Base-by-base conservation (phyloP, 306 rosid genomes). In the Cicer arietinum region DNA sequence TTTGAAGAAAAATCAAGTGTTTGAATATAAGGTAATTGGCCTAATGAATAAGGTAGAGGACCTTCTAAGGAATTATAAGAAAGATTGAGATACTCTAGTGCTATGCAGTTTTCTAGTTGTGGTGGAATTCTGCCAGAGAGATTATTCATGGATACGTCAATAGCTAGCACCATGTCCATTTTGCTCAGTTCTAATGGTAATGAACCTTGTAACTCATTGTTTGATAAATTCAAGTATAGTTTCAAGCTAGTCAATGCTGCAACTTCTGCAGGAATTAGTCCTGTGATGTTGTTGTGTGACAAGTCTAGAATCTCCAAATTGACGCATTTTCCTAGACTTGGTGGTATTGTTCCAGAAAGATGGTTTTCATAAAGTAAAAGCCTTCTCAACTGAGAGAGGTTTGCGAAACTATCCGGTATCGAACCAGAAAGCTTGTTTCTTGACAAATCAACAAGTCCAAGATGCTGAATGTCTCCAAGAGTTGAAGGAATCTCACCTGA, bases 121-220 rank as follows among this genome's bases (percentile, higher is more conserved):
- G 97, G 85, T 1, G 97, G 95, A 65, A 94, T 84, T 43, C 80
- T 75, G n/a, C 90, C 87, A 1, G 90, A 85, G 81, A 94, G 85
- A 68, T 91, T 87, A 80, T 94, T 94, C 57, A 81, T 74, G 17
- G 99, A 94, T 42, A 94, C 72, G 57, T 94, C 99, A 66, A 94
- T 84, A 14, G 92, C 89, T 14, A 94, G 87, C 39, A 94, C 90
- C 99, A 94, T 91, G 48, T 91, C 93, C 99, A 94, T 94, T 89
- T 94, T 94, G 74, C 93, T 89, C 20, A 94, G 84, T 81, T 94
- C 96, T 57, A 91, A 82, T 69, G 97, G 96, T 8, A 94, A 43
- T 37, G 81, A 64, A 5, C 99, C 97, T 25, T 80, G 54, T 48
- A 94, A 80, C 83, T 78, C 63, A 67, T 90, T 94, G 65, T 85